Evolutionary conservation across 495 filamentous ascomycete genomes (phyloP), one percentile per base, ranked within the genome.

Genomic region (Aspergillus bridgeri): DNA sequence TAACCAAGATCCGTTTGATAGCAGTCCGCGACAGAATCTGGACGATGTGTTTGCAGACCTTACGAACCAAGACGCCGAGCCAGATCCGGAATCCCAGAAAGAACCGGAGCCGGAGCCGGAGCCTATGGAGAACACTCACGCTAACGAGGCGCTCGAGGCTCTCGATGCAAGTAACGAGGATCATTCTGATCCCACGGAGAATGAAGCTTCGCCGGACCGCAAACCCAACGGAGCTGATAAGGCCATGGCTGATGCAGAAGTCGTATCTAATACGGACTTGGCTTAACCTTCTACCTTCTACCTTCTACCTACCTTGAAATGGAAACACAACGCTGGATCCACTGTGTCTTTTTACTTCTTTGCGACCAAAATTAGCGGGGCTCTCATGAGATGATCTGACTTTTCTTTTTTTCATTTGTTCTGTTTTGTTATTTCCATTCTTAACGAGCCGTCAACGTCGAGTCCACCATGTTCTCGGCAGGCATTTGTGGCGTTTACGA

Each of bases 41-140:
- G 76, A 77, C 48, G 75, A 80, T 57, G 69, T 80, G 11, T 80
- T 80, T 60, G 75, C 75, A 6, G 75, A 78, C 25, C 52, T 80
- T 29, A 80, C 75, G 0, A 80, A 80, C 48, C 71, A 80, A 61
- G 76, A 79, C 53, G 64, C 59, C 5, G 73, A 77, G 5, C 62
- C 60, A 13, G 74, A 77, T 47, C 44, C 44, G 21, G 44, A 19
- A 19, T 13, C 21, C 9, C 19, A 47, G 15, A 38, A 61, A 13
- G 71, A 63, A 27, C 54, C 48, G 5, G 63, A 66, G 29, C 60
- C 33, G 20, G 60, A 75, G 48, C 58, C 60, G 0, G 65, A 70
- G 47, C 60, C 65, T 13, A 76, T 78, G 71, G 75, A 78, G 50
- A 79, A 77, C 55, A 71, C 70, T 8, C 77, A 80, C 59, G 75